phyloP scores from a whole-genome alignment of 208 protist species.

The Trypanosoma avium region DNA sequence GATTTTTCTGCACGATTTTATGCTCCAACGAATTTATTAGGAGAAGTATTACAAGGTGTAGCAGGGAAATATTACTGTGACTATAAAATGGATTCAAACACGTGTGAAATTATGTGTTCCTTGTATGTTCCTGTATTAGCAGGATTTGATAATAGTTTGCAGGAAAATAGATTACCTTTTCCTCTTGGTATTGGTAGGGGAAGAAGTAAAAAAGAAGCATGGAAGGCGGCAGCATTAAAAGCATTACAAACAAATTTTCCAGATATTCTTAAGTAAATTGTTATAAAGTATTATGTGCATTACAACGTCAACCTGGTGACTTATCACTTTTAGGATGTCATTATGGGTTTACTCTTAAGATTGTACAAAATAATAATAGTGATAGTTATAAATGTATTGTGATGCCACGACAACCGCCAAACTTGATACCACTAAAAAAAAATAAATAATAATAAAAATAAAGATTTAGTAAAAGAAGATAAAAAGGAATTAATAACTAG shows the following conservation, averaged over 20 bases:
- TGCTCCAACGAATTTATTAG: constrained; percentile 49
- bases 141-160: constrained; percentile 15
- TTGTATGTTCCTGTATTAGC: constrained; percentile 21
- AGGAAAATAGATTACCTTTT: constrained; percentile 15
- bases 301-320: constrained; percentile 25
- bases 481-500: too few species aligned
- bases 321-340: constrained; percentile 6
- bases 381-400: constrained; percentile 15
- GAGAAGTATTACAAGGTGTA: constrained; percentile 59
- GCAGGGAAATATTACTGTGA: constrained; percentile 50
- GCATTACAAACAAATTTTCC: constrained; percentile 61
- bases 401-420: neutral
- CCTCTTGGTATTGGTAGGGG: constrained; percentile 55
- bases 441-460: neutral
- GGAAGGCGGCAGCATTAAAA: constrained; percentile 50
- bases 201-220: constrained; percentile 44
- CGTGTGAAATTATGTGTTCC: constrained; percentile 20
- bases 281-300: constrained; percentile 30
- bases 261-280: constrained; percentile 38
- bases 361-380: constrained; percentile 7
- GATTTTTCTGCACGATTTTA: constrained; percentile 54
- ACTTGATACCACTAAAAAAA: too few species aligned
- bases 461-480: neutral
- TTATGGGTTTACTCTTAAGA: constrained; percentile 10
- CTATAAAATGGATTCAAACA: constrained; percentile 34